A percentile compares a stretch with the other conserved stretches of the same genome.
phyloP scores from a whole-genome alignment of 2,329 filamentous ascomycete genomes.

The Meredithiella fracta region DNA sequence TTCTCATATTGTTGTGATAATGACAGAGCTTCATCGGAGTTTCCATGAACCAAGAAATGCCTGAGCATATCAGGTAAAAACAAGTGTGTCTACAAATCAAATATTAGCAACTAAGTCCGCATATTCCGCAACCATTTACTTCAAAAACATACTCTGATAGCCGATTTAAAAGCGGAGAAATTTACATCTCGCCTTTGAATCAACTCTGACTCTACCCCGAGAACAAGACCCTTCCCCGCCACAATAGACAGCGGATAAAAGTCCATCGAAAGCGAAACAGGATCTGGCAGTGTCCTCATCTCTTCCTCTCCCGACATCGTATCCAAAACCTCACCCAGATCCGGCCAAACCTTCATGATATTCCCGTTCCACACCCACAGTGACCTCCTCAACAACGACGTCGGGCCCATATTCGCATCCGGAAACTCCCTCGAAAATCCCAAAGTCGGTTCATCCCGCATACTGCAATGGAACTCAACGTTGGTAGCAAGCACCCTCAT shows the following conservation, averaged over 20 bases:
- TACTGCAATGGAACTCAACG: constrained; percentile 85
- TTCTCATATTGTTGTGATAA: constrained; percentile 74
- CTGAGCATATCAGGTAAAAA: constrained; percentile 80
- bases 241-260: constrained; percentile 87
- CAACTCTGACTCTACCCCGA: constrained; percentile 82
- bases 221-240: constrained; percentile 73
- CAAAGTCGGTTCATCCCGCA: constrained; percentile 61
- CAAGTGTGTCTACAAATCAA: constrained; percentile 54
- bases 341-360: constrained; percentile 74
- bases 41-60: constrained; percentile 58
- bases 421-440: constrained; percentile 10
- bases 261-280: constrained; percentile 69
- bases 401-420: constrained; percentile 1
- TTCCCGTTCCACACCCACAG: constrained; percentile 88
- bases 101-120: background rate
- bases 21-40: constrained; percentile 63
- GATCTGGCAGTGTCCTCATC: constrained; percentile 52
- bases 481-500: constrained; percentile 95
- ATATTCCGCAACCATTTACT: background rate
- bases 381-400: constrained; percentile 51
- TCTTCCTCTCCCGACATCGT: constrained; percentile 45
- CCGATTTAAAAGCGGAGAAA: constrained; percentile 79
- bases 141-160: constrained; percentile 54
- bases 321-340: constrained; percentile 67
- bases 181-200: constrained; percentile 83